Evolutionary conservation across 345 rosid species (phyloP), one percentile per base, ranked within the genome.

Genomic region (Eucalyptus lansdowneana): DNA sequence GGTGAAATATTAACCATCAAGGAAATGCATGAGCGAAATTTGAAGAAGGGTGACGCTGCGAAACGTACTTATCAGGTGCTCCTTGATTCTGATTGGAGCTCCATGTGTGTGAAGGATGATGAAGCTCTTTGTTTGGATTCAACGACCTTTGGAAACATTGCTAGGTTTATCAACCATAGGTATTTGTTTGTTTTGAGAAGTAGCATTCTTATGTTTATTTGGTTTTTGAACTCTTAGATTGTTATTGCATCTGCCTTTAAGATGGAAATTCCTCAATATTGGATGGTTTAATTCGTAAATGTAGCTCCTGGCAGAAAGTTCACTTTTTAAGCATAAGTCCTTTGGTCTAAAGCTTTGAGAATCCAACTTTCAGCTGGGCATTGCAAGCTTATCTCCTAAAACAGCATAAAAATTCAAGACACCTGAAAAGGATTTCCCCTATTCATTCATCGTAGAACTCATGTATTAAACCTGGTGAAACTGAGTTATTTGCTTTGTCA

Each of bases 131-230:
- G 99, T 87, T 89, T 98, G 87, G 99, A 97, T 93, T 94, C 99
- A 65, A 94, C 97, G 19, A 85, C 80, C 89, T 92, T 89, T 88
- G 99, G 99, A 80, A 98, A 98, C 93, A 95, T 96, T 88, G 99
- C 98, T 49, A 93, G 97, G 92, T 98, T 98, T 92, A 96, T 98
- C 85, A 98, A 97, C 91, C 99, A 97, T 89, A 94, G 99, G 99
- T 95, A 94, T 86, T 87, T 87, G 86, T 89, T 37, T 91, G 29
- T 87, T 60, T 60, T 89, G 56, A 89, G 24, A 49, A 31, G 87
- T 16, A 34, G 50, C 21, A 14, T 87, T 80, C 87, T 86, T 37
- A 34, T 45, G 53, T 50, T 69, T 76, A 22, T 17, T 53, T 53
- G 27, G 86, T 51, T 9, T 51, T 88, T 40, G 47, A 22, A 31